Percentiles rank a stretch among this genome's conserved stretches.
These are phyloP conservation scores for Pseudocercospora eumusae DNA, from an alignment of 2,329 filamentous ascomycete species.

Conservation along the genomic window DNA sequence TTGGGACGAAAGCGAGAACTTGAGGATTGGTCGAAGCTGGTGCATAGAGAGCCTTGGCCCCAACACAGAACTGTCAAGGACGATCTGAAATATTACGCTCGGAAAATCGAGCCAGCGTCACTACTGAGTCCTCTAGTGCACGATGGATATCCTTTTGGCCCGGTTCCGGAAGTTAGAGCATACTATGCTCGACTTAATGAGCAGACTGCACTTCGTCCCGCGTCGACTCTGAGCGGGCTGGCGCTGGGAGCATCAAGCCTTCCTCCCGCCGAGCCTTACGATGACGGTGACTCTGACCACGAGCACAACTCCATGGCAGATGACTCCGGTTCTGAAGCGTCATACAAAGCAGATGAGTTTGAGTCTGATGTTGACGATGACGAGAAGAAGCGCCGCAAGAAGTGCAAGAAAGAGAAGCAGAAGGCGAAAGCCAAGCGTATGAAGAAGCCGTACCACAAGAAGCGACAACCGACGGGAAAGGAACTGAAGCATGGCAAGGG, in stretches of 20 bases:
- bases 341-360: background rate
- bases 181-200: background rate
- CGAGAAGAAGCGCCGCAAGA: background rate
- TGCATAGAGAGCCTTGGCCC: background rate
- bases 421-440: background rate
- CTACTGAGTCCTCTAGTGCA: background rate
- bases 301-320: conserved; percentile 3
- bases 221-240: background rate
- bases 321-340: background rate
- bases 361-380: background rate
- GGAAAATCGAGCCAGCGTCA: background rate
- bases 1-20: background rate
- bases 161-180: background rate
- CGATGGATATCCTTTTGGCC: background rate
- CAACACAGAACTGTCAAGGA: background rate
- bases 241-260: background rate
- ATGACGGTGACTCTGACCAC: background rate
- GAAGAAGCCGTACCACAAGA: background rate
- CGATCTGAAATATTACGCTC: background rate
- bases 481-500: background rate
- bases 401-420: background rate
- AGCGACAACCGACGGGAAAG: background rate
- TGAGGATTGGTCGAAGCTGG: background rate
- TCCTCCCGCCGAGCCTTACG: background rate
- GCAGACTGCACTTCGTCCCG: background rate